Conservation (phyloP, 306 rosid genomes). For the Vicia villosa region DNA sequence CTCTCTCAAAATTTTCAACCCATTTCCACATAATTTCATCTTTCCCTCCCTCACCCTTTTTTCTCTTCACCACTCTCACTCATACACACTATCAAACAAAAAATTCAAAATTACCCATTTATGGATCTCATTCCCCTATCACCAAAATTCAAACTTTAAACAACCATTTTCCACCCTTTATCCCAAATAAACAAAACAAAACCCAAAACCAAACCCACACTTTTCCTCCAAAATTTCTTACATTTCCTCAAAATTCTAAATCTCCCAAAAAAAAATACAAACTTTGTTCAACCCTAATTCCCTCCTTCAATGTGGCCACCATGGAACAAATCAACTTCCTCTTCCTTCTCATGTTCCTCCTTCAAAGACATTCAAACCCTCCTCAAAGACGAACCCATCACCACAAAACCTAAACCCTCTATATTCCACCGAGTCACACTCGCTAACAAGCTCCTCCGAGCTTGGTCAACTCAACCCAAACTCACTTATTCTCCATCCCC, state of each 20-base stretch:
- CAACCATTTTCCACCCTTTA: slow-evolving; percentile 35
- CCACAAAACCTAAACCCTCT: slow-evolving; percentile 44
- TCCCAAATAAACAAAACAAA: slow-evolving; percentile 22
- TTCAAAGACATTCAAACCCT: slow-evolving; percentile 84
- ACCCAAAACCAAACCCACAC: neutral
- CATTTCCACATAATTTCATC: slow-evolving; percentile 3
- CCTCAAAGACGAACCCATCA: slow-evolving; percentile 57
- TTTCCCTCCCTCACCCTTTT: neutral
- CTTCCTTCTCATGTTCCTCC: slow-evolving; percentile 78
- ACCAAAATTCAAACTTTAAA: slow-evolving; percentile 50
- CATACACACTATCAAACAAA: slow-evolving; percentile 24
- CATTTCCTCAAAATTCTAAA: slow-evolving; percentile 7
- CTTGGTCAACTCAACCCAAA: slow-evolving; percentile 44
- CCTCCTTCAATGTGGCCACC: slow-evolving; percentile 82
- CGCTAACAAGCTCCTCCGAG: slow-evolving; percentile 57
- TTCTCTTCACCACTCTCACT: neutral
- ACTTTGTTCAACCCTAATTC: slow-evolving; percentile 21
- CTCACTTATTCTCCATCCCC: slow-evolving; percentile 26
- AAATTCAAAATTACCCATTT: slow-evolving; percentile 34
- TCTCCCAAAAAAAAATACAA: neutral
- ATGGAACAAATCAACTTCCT: slow-evolving; percentile 71
- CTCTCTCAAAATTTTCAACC: slow-evolving; percentile 9
- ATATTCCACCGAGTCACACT: slow-evolving; percentile 84
- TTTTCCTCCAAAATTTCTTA: too few relatives aligned
- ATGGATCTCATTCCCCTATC: slow-evolving; percentile 44